Evolutionary conservation across 352 stramenopile species (phyloP).

Genomic region (Pythium phragmiticola): DNA sequence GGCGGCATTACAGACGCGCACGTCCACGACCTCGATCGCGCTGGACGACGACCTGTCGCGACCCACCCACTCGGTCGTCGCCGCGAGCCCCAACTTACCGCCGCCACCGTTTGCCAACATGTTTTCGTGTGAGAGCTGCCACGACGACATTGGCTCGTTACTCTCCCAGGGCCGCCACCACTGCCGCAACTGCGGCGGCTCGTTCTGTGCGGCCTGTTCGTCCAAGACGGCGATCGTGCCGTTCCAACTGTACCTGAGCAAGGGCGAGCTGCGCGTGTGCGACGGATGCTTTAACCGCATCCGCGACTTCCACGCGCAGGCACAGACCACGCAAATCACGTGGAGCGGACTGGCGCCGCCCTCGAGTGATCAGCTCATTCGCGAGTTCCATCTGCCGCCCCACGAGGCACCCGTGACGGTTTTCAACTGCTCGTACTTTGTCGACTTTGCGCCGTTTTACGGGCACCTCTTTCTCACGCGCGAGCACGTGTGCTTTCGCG

Average conservation of each 20-base stretch:
- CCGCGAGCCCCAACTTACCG: conserved; percentile 53
- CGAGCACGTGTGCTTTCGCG: conserved; percentile 65
- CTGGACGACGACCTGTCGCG: conserved; percentile 48
- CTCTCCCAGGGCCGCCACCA: conserved; percentile 71
- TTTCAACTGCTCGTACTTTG: conserved; percentile 77
- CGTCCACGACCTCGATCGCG: conserved; percentile 27
- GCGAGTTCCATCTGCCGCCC: conserved; percentile 45
- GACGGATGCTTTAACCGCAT: conserved; percentile 75
- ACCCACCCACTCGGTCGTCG: conserved; percentile 39
- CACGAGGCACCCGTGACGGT: conserved; percentile 56
- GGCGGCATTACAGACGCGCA: neutral
- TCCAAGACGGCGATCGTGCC: conserved; percentile 53
- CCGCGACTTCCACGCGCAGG: conserved; percentile 66
- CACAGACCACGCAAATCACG: conserved; percentile 52
- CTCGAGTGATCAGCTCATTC: conserved; percentile 28
- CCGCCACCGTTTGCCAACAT: conserved; percentile 76
- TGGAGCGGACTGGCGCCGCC: conserved; percentile 63
- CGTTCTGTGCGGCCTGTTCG: conserved; percentile 68
- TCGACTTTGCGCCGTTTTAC: conserved; percentile 69
- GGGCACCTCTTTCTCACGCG: conserved; percentile 72
- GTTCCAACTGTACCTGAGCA: conserved; percentile 55
- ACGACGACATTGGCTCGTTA: conserved; percentile 70
- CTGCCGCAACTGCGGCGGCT: conserved; percentile 78
- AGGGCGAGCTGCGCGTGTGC: conserved; percentile 68
- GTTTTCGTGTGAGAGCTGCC: conserved; percentile 71